Evolutionary conservation across 176 grass and related monocot species (phyloP).

Genomic region (Puya raimondii): DNA sequence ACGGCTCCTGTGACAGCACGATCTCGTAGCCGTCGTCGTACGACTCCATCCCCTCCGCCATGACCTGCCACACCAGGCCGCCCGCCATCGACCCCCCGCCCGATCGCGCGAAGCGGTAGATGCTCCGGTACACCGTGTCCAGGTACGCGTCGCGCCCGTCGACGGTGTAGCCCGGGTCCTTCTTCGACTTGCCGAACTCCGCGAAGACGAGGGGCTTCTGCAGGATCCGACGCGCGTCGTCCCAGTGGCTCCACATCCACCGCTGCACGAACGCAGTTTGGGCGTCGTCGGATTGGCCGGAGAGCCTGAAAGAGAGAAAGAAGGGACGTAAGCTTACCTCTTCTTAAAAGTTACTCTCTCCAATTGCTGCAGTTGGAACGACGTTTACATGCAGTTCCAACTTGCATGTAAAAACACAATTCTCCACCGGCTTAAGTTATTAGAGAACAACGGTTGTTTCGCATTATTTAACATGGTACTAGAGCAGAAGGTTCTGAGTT

Average conservation of each 20-base stretch:
- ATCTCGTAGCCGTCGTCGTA: conserved; percentile 29
- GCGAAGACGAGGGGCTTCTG: conserved; percentile 24
- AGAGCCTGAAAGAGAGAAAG: conserved; percentile 1
- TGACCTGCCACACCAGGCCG: conserved; percentile 28
- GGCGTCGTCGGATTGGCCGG: not conserved
- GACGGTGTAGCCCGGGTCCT: conserved; percentile 12
- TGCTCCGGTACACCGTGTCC: not conserved
- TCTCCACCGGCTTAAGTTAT: no score
- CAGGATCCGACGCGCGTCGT: conserved; percentile 9
- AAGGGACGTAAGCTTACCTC: no score
- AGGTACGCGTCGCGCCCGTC: not conserved
- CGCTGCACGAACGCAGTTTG: conserved; percentile 10
- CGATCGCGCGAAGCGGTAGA: conserved; percentile 11
- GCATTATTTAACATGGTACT: no score
- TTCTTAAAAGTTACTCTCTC: no score
- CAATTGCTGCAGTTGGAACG: no score
- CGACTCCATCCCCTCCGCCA: conserved; percentile 17
- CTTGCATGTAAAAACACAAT: no score
- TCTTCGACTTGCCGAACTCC: conserved; percentile 31
- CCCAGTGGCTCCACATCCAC: conserved; percentile 25
- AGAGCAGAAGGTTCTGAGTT: no score
- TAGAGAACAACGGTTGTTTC: no score
- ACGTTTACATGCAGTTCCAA: no score
- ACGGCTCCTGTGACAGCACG: conserved; percentile 9
- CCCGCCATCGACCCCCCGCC: conserved; percentile 17